Base-by-base conservation (phyloP, 2,329 filamentous ascomycete species). In the Alternaria tenuissima region DNA sequence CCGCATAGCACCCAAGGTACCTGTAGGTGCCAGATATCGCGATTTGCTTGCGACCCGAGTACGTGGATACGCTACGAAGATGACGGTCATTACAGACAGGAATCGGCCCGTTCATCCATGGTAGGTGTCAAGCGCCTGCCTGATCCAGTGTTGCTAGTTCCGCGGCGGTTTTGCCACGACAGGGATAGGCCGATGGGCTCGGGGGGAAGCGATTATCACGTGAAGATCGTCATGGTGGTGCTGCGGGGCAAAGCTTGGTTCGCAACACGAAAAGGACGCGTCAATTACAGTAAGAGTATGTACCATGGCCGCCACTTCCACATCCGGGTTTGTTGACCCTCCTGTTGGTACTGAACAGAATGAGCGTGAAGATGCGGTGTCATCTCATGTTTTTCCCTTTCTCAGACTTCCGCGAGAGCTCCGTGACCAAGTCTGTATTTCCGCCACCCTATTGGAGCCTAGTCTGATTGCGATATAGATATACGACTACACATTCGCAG, bases 351-450 rank as follows among this genome's bases (percentile, higher is more conserved):
- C 46, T 26, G 39, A 42, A 28, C 41, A 57, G 26, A 28, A 60
- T 52, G 55, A 54, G 34, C 39, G 20, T 14, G 46, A 60, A 42
- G 26, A 58, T 30, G 51, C 42, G 30, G 41, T 47, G 36, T 26
- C 54, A 32, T 51, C 36, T 22, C 47, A 22, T 18, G 20, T 63
- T 28, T 75, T 74, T 48, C 70, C 73, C 7, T 76, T 79, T 51
- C 64, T 78, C 12, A 49, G 58, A 7, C 67, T 79, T 12, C 77
- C 77, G 12, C 68, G 74, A 43, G 77, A 79, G 61, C 68, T 79
- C 24, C 73, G 77, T n/a, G 75, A 79, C 60, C 69, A 75, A 63
- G 74, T 74, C 62, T 18, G 61, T 61, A 28, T n/a, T 16, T 30
- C 48, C 32, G 16, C 36, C 12, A 36, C 30, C 9, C 6, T 38